Base-by-base conservation (phyloP, 1,139 yeast genomes). In the Yamadazyma mexicana region DNA sequence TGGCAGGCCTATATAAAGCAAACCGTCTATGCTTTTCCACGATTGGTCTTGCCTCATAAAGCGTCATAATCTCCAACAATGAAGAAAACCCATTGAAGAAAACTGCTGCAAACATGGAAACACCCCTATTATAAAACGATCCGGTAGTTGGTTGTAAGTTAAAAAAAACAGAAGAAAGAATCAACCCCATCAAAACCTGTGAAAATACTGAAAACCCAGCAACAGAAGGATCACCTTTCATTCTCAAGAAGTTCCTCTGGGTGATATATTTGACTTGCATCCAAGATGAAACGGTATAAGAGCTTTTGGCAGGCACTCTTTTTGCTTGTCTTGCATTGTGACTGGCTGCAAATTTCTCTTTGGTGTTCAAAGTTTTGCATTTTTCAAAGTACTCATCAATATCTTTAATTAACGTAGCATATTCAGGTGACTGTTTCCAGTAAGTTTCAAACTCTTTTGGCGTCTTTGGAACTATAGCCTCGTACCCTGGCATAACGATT, bases 71-170 rank as follows among this genome's bases (percentile, higher is more conserved):
- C 61, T 87, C 95, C 56, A 85, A 69, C 51, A 84, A 64, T 15
- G 88, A 83, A 12, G 85, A 69, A 60, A 86, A 81, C n/a, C 89
- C 87, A 57, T 85, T 85, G 62, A 84, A 84, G 53, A 87, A 68
- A 39, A 84, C 75, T 35, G 92, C 85, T 57, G 84, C 83, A 66
- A 86, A 87, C 67, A 87, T 61, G 17, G 85, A 73, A 14, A 89
- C 83, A 49, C 84, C 79, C 51, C 95, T 73, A 47, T 67, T 72
- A 56, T 76, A 83, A 58, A 85, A 82, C 1, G 85, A 74, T n/a
- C 51, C 59, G 1, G 66, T 62, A 17, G 54, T 57, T 2, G 58
- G 51, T 5, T 59, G 62, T 49, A 83, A 54, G 52, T 85, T 82
- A 67, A 77, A 87, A 58, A 84, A 87, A 55, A 87, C 77, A 1